These are phyloP conservation scores for Cephaloascus fragrans DNA, from an alignment of 805 yeast genomes.

Conservation along the genomic window DNA sequence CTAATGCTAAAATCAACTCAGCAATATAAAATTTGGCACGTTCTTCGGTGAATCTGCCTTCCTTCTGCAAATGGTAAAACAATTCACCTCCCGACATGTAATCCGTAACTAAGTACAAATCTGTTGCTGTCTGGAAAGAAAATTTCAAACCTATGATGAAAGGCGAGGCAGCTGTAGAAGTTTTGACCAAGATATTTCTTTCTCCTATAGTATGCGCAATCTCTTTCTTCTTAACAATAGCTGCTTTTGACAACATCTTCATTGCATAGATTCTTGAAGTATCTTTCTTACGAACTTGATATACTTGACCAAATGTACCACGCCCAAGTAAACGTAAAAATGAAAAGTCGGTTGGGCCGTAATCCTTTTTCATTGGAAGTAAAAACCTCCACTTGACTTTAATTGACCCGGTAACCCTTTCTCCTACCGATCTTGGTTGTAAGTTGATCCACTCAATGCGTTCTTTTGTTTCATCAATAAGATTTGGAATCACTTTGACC, in stretches of 20 bases:
- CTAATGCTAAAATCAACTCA: conserved; percentile 85
- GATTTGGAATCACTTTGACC: conserved; percentile 58
- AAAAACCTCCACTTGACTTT: conserved; percentile 68
- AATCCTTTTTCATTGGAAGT: conserved; percentile 59
- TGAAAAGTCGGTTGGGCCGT: conserved; percentile 93
- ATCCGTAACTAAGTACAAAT: conserved; percentile 88
- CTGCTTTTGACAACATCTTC: conserved; percentile 92
- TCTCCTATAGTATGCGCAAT: conserved; percentile 98
- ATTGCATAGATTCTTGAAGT: conserved; percentile 90
- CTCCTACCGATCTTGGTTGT: conserved; percentile 66
- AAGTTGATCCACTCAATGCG: conserved; percentile 68
- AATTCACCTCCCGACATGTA: conserved; percentile 98
- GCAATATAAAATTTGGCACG: conserved; percentile 97
- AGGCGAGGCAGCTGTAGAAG: conserved; percentile 82
- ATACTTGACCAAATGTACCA: conserved; percentile 97
- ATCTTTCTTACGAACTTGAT: conserved; percentile 88
- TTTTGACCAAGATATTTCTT: conserved; percentile 86
- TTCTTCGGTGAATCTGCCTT: conserved; percentile 87
- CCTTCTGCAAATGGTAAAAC: conserved; percentile 94
- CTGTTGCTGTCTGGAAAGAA: conserved; percentile 91
- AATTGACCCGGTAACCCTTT: conserved; percentile 68
- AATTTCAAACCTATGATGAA: conserved; percentile 94
- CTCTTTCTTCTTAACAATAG: conserved; percentile 93
- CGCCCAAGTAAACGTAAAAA: conserved; percentile 84
- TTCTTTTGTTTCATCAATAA: conserved; percentile 24